Conservation (phyloP, 2,329 filamentous ascomycete species). For the Helminthosporium solani region DNA sequence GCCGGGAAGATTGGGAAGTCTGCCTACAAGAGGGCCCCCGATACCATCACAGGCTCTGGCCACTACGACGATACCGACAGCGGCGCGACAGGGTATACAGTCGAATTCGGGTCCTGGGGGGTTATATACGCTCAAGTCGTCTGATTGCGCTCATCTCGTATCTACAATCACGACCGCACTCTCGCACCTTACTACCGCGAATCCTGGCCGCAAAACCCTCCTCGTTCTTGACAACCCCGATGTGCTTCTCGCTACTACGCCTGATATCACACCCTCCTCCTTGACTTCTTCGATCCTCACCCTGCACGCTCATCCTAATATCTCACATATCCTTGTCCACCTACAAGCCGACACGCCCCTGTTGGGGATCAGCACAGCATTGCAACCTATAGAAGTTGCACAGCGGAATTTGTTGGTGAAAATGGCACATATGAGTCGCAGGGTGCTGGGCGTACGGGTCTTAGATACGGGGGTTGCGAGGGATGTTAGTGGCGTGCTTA, state of each 20-base stretch:
- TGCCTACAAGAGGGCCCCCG: slow-evolving; percentile 19
- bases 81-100: neutral
- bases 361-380: slow-evolving; percentile 54
- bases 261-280: slow-evolving; percentile 18
- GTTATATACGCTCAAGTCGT: slow-evolving; percentile 26
- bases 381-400: slow-evolving; percentile 37
- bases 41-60: slow-evolving; percentile 7
- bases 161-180: slow-evolving; percentile 30
- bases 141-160: slow-evolving; percentile 27
- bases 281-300: slow-evolving; percentile 30
- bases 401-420: slow-evolving; percentile 62
- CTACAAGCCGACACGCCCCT: slow-evolving; percentile 73
- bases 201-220: slow-evolving; percentile 32
- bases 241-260: slow-evolving; percentile 43
- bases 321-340: slow-evolving; percentile 65
- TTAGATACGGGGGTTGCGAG: slow-evolving; percentile 85
- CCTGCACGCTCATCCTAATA: slow-evolving; percentile 52
- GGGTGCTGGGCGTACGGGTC: slow-evolving; percentile 69
- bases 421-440: slow-evolving; percentile 72
- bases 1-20: slow-evolving; percentile 18
- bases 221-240: slow-evolving; percentile 50
- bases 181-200: slow-evolving; percentile 8
- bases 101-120: slow-evolving; percentile 6
- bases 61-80: neutral
- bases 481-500: slow-evolving; percentile 86